phyloP scores from a whole-genome alignment of 345 rosid genomes.

The Murraya koenigii region DNA sequence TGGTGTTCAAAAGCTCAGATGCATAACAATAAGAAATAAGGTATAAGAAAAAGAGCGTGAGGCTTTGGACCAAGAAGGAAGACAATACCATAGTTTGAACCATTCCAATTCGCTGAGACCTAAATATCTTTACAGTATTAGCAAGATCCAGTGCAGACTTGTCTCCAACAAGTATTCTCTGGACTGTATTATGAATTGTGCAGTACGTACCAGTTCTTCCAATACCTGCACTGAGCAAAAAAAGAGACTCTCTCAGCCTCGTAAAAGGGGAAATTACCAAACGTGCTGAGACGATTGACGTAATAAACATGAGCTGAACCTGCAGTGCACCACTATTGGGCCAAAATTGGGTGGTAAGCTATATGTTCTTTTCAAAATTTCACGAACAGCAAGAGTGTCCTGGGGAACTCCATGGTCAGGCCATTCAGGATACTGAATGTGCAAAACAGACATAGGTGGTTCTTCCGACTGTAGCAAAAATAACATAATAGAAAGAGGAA shows the following conservation, averaged over 20 bases:
- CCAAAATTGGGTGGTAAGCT: conserved; percentile 63
- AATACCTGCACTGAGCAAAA: conserved; percentile 82
- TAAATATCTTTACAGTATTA: conserved; percentile 57
- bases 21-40: no score
- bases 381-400: conserved; percentile 70
- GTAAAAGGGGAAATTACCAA: conserved; percentile 5
- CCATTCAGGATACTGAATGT: conserved; percentile 90
- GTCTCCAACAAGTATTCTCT: conserved; percentile 87
- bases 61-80: conserved; percentile 8
- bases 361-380: conserved; percentile 64
- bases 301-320: conserved; percentile 41
- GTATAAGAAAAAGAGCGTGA: neutral
- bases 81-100: conserved; percentile 82
- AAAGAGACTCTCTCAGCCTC: conserved; percentile 26
- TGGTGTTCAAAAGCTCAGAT: neutral
- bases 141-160: conserved; percentile 78
- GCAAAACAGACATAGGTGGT: conserved; percentile 64
- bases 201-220: conserved; percentile 98
- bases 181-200: conserved; percentile 85
- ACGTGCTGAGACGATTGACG: conserved; percentile 4
- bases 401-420: conserved; percentile 97
- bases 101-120: conserved; percentile 91
- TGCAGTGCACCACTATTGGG: conserved; percentile 94
- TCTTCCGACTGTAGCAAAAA: conserved; percentile 54
- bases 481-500: conserved; percentile 1